These are phyloP conservation scores for Apiospora hydei DNA, from an alignment of 2,329 filamentous ascomycete species.

Conservation along the genomic window DNA sequence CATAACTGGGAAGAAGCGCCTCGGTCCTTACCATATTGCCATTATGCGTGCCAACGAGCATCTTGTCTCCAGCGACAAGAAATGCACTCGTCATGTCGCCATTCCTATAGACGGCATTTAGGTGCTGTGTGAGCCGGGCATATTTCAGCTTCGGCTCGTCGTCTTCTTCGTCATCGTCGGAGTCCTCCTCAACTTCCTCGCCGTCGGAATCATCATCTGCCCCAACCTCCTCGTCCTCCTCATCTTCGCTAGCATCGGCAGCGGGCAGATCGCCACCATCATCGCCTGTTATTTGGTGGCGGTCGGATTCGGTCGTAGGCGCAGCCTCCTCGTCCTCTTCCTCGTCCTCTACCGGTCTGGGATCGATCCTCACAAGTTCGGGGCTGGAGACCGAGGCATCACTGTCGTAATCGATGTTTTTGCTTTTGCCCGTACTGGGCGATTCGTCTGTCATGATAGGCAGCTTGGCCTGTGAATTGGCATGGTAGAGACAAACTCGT, in stretches of 20 bases:
- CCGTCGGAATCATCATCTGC: conserved; percentile 55
- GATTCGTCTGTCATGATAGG: conserved; percentile 53
- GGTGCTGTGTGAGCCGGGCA: conserved; percentile 80
- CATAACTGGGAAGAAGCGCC: conserved; percentile 17
- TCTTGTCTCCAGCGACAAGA: conserved; percentile 92
- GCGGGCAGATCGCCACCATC: conserved; percentile 8
- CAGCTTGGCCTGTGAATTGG: conserved; percentile 32
- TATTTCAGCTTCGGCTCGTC: conserved; percentile 97
- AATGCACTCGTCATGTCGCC: conserved; percentile 94
- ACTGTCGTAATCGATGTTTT: conserved; percentile 38
- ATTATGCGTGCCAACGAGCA: conserved; percentile 96
- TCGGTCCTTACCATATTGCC: conserved; percentile 81
- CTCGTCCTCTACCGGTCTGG: conserved; percentile 29
- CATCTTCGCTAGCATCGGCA: conserved; percentile 25
- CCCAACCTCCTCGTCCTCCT: conserved; percentile 44
- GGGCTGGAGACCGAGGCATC: conserved; percentile 32
- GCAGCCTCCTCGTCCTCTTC: conserved; percentile 29
- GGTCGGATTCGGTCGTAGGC: not conserved
- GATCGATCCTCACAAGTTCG: conserved; percentile 28
- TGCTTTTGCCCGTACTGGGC: conserved; percentile 33
- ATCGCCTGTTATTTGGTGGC: not conserved
- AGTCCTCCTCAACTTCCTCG: conserved; percentile 67
- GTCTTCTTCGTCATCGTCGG: conserved; percentile 83
- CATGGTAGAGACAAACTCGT: conserved; percentile 31
- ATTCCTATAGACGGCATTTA: conserved; percentile 87